phyloP scores from a whole-genome alignment of 2,329 filamentous ascomycete species.

The Colletotrichum sp. region DNA sequence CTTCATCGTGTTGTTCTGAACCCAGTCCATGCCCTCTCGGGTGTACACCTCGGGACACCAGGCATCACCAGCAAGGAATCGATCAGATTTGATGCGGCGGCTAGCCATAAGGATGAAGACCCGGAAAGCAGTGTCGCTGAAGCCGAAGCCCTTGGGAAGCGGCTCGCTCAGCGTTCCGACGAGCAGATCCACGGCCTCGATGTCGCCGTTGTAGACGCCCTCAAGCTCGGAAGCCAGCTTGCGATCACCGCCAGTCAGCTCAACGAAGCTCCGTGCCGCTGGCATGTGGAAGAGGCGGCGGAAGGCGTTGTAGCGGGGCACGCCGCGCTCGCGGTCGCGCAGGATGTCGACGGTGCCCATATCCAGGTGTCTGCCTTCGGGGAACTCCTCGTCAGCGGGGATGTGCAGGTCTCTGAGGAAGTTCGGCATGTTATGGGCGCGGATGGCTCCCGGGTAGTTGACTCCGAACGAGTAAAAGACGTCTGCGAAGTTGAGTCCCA shows the following conservation, averaged over 20 bases:
- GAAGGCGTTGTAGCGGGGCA: constrained; percentile 50
- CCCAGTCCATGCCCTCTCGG: constrained; percentile 45
- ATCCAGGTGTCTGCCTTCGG: constrained; percentile 45
- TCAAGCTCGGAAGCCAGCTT: constrained; percentile 28
- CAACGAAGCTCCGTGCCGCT: background rate
- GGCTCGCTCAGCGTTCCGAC: constrained; percentile 48
- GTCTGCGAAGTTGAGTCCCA: constrained; percentile 36
- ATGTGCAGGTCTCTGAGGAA: constrained; percentile 44
- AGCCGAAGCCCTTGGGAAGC: constrained; percentile 48
- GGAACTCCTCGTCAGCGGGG: constrained; percentile 17
- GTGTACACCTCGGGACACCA: constrained; percentile 46
- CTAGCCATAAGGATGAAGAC: background rate
- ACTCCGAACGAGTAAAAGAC: constrained; percentile 51
- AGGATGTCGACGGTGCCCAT: constrained; percentile 51
- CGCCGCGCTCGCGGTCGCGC: constrained; percentile 50
- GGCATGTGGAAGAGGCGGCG: constrained; percentile 38
- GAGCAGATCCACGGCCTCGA: constrained; percentile 46
- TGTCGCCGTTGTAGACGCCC: constrained; percentile 42
- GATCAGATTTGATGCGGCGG: background rate
- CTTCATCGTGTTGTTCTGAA: constrained; percentile 45
- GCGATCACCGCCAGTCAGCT: background rate
- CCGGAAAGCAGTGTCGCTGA: constrained; percentile 51
- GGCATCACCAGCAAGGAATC: constrained; percentile 35
- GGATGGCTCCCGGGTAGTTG: constrained; percentile 52
- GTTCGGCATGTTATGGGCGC: constrained; percentile 29